Percentiles rank a stretch among this genome's conserved stretches.
phyloP scores from a whole-genome alignment of 2,329 filamentous ascomycete species.

The Clarireedia sp. region DNA sequence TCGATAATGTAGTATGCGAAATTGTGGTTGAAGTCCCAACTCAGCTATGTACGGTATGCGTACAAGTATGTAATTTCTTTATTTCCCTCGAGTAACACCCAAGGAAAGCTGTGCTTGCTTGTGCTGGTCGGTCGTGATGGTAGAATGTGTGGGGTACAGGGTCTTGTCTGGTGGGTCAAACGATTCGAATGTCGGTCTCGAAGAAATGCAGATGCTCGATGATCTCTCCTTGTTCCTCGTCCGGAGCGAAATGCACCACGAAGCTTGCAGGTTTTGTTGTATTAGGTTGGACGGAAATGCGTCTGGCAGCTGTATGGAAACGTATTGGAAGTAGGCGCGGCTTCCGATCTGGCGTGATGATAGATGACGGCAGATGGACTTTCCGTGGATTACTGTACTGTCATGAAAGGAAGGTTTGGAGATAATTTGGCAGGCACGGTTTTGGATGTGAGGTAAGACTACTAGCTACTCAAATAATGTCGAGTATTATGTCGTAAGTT shows the following conservation, averaged over 20 bases:
- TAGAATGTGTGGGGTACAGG: slow-evolving; percentile 12
- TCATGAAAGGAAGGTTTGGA: background rate
- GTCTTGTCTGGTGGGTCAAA: slow-evolving; percentile 5
- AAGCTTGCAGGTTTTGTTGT: background rate
- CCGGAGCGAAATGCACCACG: too few relatives aligned
- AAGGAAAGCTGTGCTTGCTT: background rate
- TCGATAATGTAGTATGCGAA: slow-evolving; percentile 12
- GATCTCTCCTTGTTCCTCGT: too few relatives aligned
- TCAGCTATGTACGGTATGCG: background rate
- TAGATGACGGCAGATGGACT: background rate
- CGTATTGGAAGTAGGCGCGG: background rate
- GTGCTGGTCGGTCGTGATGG: background rate
- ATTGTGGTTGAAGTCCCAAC: slow-evolving; percentile 14
- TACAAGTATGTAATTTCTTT: background rate
- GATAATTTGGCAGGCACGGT: background rate
- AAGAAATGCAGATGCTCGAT: too few relatives aligned
- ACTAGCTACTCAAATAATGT: too few relatives aligned
- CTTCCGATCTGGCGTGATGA: background rate
- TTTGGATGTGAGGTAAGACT: too few relatives aligned
- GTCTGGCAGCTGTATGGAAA: background rate
- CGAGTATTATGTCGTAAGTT: background rate
- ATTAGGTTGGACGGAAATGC: background rate
- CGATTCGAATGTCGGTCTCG: background rate
- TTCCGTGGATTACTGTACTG: background rate
- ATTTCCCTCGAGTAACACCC: background rate